Conservation (phyloP, 2,329 filamentous ascomycete genomes). For the Drechslerella dactyloides region DNA sequence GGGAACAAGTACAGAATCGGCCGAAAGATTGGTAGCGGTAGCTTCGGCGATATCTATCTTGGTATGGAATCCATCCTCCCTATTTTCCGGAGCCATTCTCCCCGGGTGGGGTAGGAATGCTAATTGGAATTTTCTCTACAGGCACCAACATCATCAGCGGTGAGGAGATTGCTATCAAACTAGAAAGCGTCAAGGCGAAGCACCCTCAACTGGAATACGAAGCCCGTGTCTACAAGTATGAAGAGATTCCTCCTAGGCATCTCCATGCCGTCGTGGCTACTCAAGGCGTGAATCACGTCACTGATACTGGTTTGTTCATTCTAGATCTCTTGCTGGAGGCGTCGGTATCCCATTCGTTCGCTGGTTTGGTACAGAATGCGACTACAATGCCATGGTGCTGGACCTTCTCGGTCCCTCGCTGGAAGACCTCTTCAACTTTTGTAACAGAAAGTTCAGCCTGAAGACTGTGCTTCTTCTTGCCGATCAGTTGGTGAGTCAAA, state of each 20-base stretch:
- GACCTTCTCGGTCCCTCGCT: conserved; percentile 93
- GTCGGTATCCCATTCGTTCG: conserved; percentile 98
- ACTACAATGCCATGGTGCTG: conserved; percentile 99
- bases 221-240: conserved; percentile 83
- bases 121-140: conserved; percentile 55
- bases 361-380: conserved; percentile 99
- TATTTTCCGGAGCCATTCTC: not conserved
- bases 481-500: conserved; percentile 70
- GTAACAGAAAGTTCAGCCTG: conserved; percentile 98
- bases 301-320: conserved; percentile 51
- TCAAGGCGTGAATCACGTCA: not conserved
- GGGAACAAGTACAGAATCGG: conserved; percentile 99
- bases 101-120: conserved; percentile 12
- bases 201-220: conserved; percentile 99
- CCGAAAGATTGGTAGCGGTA: conserved; percentile 97
- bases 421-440: conserved; percentile 99
- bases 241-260: not conserved
- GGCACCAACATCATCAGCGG: conserved; percentile 99
- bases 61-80: conserved; percentile 59
- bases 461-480: conserved; percentile 97
- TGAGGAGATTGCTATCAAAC: conserved; percentile 99
- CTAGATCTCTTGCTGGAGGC: conserved; percentile 86
- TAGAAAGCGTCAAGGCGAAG: conserved; percentile 99
- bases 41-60: conserved; percentile 97
- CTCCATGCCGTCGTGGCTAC: not conserved